phyloP scores from a whole-genome alignment of 192 early-diverging fungal genomes.

The Coemansia sp. region DNA sequence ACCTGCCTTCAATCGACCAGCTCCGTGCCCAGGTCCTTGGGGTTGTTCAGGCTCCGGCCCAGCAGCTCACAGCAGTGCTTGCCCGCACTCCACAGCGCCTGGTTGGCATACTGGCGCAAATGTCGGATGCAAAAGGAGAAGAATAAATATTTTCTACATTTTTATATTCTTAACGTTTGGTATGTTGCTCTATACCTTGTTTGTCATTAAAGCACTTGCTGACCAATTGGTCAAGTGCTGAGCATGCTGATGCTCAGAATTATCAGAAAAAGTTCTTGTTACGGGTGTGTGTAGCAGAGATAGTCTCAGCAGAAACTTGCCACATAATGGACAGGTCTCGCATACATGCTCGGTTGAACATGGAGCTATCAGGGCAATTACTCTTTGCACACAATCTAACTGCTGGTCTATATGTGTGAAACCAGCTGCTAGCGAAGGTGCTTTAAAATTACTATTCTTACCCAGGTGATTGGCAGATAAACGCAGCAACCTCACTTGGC shows the following conservation, averaged over 20 bases:
- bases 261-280: neutral
- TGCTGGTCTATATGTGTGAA: neutral
- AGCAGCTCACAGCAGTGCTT: conserved; percentile 26
- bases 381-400: conserved; percentile 10
- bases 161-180: neutral
- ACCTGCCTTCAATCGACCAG: conserved; percentile 32
- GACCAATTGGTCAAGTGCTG: too few species aligned
- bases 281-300: neutral
- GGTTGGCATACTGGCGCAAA: conserved; percentile 43
- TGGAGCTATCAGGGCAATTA: neutral
- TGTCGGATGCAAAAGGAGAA: conserved; percentile 8
- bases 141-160: neutral
- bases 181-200: neutral
- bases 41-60: conserved; percentile 37
- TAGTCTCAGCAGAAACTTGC: neutral
- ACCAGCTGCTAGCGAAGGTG: conserved; percentile 8
- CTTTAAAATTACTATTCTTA: neutral
- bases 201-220: neutral
- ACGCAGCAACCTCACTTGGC: neutral
- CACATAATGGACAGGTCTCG: neutral
- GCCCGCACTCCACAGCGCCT: conserved; percentile 46
- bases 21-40: conserved; percentile 48
- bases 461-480: neutral
- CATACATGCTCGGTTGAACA: conserved; percentile 3
- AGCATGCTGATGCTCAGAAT: too few species aligned